These are phyloP conservation scores for Scheffersomyces segobiensis DNA, from an alignment of 1,139 yeast genomes.

Conservation along the genomic window DNA sequence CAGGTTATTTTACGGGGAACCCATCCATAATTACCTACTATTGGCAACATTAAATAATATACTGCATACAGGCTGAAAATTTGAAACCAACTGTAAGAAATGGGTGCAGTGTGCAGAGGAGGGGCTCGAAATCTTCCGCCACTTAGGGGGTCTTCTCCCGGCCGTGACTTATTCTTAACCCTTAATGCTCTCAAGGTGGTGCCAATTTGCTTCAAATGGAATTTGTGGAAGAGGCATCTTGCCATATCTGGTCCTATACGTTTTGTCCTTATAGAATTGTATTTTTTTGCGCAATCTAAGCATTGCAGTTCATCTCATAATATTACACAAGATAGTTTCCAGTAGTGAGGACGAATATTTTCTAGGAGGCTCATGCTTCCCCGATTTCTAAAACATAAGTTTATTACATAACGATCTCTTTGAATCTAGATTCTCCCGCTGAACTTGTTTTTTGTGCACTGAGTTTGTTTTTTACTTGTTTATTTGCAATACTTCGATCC, in stretches of 20 bases:
- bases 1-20: background rate
- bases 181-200: background rate
- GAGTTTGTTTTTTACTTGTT: background rate
- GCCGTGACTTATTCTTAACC: background rate
- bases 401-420: background rate
- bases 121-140: background rate
- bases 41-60: too few relatives aligned
- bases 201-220: background rate
- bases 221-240: background rate
- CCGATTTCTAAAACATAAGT: background rate
- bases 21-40: background rate
- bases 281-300: background rate
- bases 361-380: background rate
- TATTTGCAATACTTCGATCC: background rate
- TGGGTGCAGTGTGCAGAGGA: background rate
- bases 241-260: background rate
- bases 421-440: background rate
- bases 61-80: background rate
- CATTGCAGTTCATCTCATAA: background rate
- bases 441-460: background rate
- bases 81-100: background rate
- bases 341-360: background rate
- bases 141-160: background rate
- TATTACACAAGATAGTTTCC: background rate
- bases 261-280: background rate